Conservation (phyloP, 805 yeast species). For the Hanseniaspora valbyensis region DNA sequence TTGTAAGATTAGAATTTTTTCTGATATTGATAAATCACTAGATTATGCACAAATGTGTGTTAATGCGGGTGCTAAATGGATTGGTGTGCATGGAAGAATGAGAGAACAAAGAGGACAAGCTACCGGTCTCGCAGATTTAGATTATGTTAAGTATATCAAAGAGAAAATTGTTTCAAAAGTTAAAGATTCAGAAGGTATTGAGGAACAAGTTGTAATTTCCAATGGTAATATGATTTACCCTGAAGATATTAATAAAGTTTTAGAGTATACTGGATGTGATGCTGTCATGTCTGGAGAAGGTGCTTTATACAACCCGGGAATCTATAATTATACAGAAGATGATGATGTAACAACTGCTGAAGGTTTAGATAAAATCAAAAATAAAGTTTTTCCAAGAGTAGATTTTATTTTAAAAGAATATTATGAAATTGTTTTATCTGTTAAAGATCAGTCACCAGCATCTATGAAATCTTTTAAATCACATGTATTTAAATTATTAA, state of each 20-base stretch:
- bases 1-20: conserved; percentile 85
- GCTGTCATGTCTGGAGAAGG: conserved; percentile 98
- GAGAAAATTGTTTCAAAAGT: conserved; percentile 69
- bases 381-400: conserved; percentile 70
- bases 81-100: conserved; percentile 91
- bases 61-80: conserved; percentile 87
- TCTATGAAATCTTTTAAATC: conserved; percentile 79
- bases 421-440: conserved; percentile 60
- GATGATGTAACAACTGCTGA: conserved; percentile 18
- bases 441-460: conserved; percentile 39
- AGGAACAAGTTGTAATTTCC: conserved; percentile 58
- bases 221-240: conserved; percentile 93
- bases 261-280: conserved; percentile 56
- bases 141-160: conserved; percentile 55
- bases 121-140: conserved; percentile 95
- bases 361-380: conserved; percentile 34
- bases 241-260: conserved; percentile 65
- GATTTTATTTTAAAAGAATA: conserved; percentile 77
- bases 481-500: conserved; percentile 76
- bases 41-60: conserved; percentile 82
- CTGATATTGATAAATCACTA: conserved; percentile 70
- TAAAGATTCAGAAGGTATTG: background rate
- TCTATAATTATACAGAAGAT: conserved; percentile 38
- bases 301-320: conserved; percentile 84
- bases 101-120: conserved; percentile 96